Base-by-base conservation (phyloP, 2,329 filamentous ascomycete genomes). In the Ceratocystis alfenasii region DNA sequence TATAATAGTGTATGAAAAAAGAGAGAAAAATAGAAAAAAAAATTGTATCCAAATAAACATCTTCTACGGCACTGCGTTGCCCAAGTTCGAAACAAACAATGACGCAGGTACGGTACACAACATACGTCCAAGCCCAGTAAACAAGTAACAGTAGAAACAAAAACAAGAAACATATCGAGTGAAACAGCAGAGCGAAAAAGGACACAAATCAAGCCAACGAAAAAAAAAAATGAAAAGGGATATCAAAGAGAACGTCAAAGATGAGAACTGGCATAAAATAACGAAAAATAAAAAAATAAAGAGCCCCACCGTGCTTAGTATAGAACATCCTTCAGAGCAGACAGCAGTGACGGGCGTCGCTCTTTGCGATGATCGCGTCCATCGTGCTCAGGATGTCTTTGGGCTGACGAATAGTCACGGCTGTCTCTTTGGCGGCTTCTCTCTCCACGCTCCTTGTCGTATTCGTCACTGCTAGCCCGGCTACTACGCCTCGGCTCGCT, bases 301-400 rank as follows among this genome's bases (percentile, higher is more conserved):
- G 44, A 68, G 12, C 17, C 22, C 12, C 28, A 50, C 57, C 30
- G 82, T 86, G 73, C 1, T 85, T 82, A 65, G 79, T 80, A 59
- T 86, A 70, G 68, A 86, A 72, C 82, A 3, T 83, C 83, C 36
- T 87, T 81, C 0, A 83, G 80, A 4, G 82, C 83, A 0, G 81
- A 82, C 1, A 79, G 78, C 3, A 85, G 75, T 17, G 82, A 80
- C 69, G 83, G 81, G 61, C 80, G 79, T 73, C 79, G 79, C 12
- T 74, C 75, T 50, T 64, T 66, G 28, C 68, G 66, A 48, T 62
- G 67, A 8, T 69, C 68, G 0, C 70, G 66, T n/a, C 73, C 71
- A 3, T 72, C 74, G 70, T 59, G 72, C 69, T 75, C 71, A 2
- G 70, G 15, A 69, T 78, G 65, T 67, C 78, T 71, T 28, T 79